These are phyloP conservation scores for Populus nigra DNA, from an alignment of 345 rosid genomes.

Conservation along the genomic window DNA sequence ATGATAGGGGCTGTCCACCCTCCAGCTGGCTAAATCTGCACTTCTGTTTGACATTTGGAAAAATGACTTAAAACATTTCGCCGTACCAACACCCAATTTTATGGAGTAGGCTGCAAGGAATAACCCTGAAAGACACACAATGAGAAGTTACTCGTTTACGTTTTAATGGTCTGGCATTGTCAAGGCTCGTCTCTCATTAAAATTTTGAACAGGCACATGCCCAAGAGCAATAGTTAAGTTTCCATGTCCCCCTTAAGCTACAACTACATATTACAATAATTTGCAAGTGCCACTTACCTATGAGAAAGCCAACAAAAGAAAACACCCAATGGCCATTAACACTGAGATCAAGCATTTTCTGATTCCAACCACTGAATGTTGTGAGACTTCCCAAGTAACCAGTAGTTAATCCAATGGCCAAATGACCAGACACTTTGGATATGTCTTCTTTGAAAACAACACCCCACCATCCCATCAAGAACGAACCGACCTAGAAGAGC, in stretches of 20 bases:
- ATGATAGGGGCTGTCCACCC: constrained; percentile 37
- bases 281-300: constrained; percentile 43
- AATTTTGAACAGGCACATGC: neutral
- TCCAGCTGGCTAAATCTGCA: constrained; percentile 30
- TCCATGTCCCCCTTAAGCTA: neutral
- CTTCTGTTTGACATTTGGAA: constrained; percentile 21
- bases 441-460: constrained; percentile 75
- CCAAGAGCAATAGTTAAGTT: neutral
- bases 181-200: neutral
- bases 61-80: constrained; percentile 68
- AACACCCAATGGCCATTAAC: constrained; percentile 67
- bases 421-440: constrained; percentile 54
- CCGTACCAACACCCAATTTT: constrained; percentile 73
- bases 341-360: constrained; percentile 88
- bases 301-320: constrained; percentile 59
- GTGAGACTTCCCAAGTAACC: constrained; percentile 92
- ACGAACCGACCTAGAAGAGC: constrained; percentile 65
- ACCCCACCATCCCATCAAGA: constrained; percentile 98
- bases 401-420: constrained; percentile 76
- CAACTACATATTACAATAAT: neutral
- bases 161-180: neutral
- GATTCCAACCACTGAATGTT: constrained; percentile 99
- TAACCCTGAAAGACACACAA: constrained; percentile 49
- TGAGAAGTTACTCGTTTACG: neutral
- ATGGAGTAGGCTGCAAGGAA: constrained; percentile 73